Conservation (phyloP, 352 stramenopile species). For the Phytopythium ostracodes region DNA sequence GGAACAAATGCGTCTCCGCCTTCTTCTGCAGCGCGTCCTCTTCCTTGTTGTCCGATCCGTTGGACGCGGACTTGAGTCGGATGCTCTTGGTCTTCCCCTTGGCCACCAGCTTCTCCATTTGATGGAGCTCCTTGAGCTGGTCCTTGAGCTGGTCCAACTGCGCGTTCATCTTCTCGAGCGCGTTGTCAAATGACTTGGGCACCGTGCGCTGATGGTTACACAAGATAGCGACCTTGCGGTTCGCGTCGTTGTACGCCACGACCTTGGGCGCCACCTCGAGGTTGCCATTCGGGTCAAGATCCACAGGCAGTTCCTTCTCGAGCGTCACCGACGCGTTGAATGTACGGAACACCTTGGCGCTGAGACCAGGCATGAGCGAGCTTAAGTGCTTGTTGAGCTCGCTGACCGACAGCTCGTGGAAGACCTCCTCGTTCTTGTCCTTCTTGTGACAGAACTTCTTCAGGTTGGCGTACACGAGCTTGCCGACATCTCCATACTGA, state of each 20-base stretch:
- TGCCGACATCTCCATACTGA: conserved; percentile 87
- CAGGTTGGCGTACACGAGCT: conserved; percentile 95
- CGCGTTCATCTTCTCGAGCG: conserved; percentile 93
- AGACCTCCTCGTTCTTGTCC: conserved; percentile 97
- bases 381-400: conserved; percentile 99
- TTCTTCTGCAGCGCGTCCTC: conserved; percentile 88
- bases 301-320: conserved; percentile 93
- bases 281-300: conserved; percentile 52
- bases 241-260: conserved; percentile 99
- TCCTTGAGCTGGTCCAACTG: conserved; percentile 92
- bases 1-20: conserved; percentile 93
- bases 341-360: conserved; percentile 99
- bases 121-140: conserved; percentile 95
- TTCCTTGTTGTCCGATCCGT: conserved; percentile 78
- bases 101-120: conserved; percentile 86
- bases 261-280: conserved; percentile 89
- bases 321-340: conserved; percentile 99
- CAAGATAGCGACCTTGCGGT: conserved; percentile 99
- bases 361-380: conserved; percentile 98
- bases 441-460: conserved; percentile 95
- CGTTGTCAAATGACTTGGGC: conserved; percentile 95
- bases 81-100: conserved; percentile 88
- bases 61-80: conserved; percentile 77
- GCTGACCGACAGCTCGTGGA: conserved; percentile 94
- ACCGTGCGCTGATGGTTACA: conserved; percentile 99